A percentile compares a stretch with the other conserved stretches of the same genome.
phyloP scores from a whole-genome alignment of 2,329 filamentous ascomycete genomes.

The Colletotrichum shisoi region DNA sequence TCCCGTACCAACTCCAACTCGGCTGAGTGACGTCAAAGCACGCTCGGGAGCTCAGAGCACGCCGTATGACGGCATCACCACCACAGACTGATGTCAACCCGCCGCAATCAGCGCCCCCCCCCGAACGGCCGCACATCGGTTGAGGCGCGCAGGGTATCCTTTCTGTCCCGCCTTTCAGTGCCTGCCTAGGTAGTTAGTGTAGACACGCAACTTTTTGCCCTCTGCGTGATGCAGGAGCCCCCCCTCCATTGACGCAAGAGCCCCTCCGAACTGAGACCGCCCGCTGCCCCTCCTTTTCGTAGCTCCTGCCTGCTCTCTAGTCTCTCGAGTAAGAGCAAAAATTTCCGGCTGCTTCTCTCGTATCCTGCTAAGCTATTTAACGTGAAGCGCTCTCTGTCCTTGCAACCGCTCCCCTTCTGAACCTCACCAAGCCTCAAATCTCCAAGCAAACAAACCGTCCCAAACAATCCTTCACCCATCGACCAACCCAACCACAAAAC shows the following conservation, averaged over 20 bases:
- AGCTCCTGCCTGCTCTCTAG: background rate
- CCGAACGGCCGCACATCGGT: background rate
- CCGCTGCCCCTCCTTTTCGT: constrained; percentile 8
- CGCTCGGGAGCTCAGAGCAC: constrained; percentile 13
- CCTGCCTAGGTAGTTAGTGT: too few species aligned
- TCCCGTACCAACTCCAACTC: too few species aligned
- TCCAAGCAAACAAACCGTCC: constrained; percentile 1
- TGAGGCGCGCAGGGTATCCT: background rate
- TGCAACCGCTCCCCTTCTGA: background rate
- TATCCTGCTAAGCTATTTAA: constrained; percentile 25
- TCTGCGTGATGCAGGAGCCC: too few species aligned
- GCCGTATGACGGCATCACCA: constrained; percentile 37
- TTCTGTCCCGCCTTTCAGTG: constrained; percentile 18
- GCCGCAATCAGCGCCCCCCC: constrained; percentile 23
- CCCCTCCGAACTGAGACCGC: constrained; percentile 17
- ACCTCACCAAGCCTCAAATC: background rate
- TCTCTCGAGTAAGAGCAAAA: background rate
- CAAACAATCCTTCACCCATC: background rate
- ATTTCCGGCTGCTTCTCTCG: background rate
- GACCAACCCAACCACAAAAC: too few species aligned
- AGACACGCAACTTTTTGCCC: background rate
- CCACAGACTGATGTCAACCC: constrained; percentile 36
- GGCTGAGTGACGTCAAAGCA: constrained; percentile 38
- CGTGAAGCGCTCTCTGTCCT: background rate
- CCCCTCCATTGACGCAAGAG: constrained; percentile 34